A percentile compares a stretch with the other conserved stretches of the same genome.
Evolutionary conservation across 805 yeast species (phyloP).

Genomic region (Candida vaughaniae): DNA sequence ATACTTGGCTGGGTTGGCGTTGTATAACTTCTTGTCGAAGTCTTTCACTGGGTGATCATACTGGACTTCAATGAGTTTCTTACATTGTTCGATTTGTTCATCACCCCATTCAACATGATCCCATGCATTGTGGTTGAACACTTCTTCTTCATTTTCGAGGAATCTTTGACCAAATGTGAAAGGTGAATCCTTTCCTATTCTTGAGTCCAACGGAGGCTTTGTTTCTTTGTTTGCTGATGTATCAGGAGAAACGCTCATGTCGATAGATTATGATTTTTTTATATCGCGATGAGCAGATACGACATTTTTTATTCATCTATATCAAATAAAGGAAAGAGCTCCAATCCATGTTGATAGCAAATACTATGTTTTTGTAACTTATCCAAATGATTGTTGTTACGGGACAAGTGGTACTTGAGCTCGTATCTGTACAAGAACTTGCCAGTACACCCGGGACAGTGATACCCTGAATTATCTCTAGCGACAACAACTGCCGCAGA

Average conservation of each 20-base stretch:
- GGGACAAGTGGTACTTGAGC: constrained; percentile 4
- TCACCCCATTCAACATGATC: constrained; percentile 98
- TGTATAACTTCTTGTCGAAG: constrained; percentile 75
- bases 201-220: constrained; percentile 24
- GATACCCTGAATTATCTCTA: constrained; percentile 1
- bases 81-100: constrained; percentile 76
- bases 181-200: constrained; percentile 84
- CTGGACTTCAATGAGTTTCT: constrained; percentile 71
- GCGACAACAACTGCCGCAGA: not conserved
- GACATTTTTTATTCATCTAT: constrained; percentile 2
- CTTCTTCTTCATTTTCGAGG: constrained; percentile 70
- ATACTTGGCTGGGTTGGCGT: constrained; percentile 84
- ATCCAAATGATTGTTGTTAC: no score
- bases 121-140: constrained; percentile 93
- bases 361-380: no score
- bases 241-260: not conserved
- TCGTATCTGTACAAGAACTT: constrained; percentile 3
- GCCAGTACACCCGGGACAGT: constrained; percentile 4
- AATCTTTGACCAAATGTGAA: constrained; percentile 89
- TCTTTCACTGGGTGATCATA: constrained; percentile 82
- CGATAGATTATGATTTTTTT: constrained; percentile 1
- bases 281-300: constrained; percentile 7
- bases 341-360: no score
- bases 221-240: constrained; percentile 2
- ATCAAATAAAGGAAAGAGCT: constrained; percentile 6